phyloP scores from a whole-genome alignment of 2,329 filamentous ascomycete genomes.

The Botrytis medusae region DNA sequence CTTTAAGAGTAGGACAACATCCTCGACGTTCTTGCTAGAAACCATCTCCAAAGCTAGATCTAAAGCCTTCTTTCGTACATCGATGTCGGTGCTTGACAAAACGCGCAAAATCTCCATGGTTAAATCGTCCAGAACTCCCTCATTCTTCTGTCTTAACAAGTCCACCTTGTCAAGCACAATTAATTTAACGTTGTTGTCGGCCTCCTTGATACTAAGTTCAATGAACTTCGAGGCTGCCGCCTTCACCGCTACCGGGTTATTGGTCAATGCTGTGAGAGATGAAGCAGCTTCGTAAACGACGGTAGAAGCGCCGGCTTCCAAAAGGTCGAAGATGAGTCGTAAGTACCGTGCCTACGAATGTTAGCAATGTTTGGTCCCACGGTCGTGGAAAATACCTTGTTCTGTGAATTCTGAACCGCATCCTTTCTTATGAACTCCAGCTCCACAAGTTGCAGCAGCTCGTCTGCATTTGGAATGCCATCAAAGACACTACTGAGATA shows the following conservation, averaged over 20 bases:
- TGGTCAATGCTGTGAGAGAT: conserved; percentile 88
- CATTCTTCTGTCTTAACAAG: conserved; percentile 80
- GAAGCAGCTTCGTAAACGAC: conserved; percentile 98
- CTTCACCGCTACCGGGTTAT: conserved; percentile 96
- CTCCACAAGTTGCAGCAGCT: conserved; percentile 88
- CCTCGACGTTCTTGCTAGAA: conserved; percentile 97
- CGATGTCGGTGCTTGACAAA: conserved; percentile 90
- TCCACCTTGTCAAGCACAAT: conserved; percentile 96
- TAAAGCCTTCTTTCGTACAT: conserved; percentile 89
- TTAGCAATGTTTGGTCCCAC: conserved; percentile 34
- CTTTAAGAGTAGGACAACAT: conserved; percentile 92
- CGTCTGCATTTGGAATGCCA: conserved; percentile 89
- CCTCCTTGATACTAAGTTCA: conserved; percentile 93
- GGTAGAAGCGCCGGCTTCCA: conserved; percentile 89
- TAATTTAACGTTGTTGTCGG: conserved; percentile 98
- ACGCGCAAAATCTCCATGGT: conserved; percentile 97
- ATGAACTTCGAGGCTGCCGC: conserved; percentile 95
- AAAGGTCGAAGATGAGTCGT: conserved; percentile 90
- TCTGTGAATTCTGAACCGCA: conserved; percentile 88
- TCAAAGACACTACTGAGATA: conserved; percentile 91
- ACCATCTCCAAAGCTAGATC: conserved; percentile 95
- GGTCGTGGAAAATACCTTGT: conserved; percentile 64
- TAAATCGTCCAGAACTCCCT: conserved; percentile 87
- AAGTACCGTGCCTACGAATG: conserved; percentile 74
- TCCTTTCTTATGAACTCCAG: conserved; percentile 98